Conservation (phyloP, 1,284 basidiomycete genomes). For the Ceratobasidium theobromae region DNA sequence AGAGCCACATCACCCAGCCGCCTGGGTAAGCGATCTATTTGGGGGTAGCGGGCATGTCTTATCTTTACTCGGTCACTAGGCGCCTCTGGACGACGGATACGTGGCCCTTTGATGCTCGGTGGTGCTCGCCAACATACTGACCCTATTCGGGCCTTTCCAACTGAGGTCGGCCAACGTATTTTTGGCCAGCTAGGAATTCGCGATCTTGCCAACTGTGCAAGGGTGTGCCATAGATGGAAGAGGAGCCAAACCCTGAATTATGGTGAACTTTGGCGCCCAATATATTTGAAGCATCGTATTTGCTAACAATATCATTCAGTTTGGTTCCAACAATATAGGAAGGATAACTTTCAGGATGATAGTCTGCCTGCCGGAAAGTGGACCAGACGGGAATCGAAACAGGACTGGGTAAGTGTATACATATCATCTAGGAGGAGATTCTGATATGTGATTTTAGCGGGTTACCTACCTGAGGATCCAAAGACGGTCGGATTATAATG, state of each 20-base stretch:
- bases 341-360: slow-evolving; percentile 76
- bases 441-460: slow-evolving; percentile 15
- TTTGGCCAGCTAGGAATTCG: slow-evolving; percentile 65
- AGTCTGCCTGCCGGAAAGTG: slow-evolving; percentile 76
- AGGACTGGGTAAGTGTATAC: slow-evolving; percentile 59
- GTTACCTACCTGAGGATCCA: slow-evolving; percentile 31
- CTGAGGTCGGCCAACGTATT: slow-evolving; percentile 74
- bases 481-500: slow-evolving; percentile 26
- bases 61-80: slow-evolving; percentile 41
- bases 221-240: slow-evolving; percentile 82
- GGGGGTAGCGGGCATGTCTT: slow-evolving; percentile 49
- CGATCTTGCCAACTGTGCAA: slow-evolving; percentile 72
- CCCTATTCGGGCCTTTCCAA: slow-evolving; percentile 71
- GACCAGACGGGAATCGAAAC: slow-evolving; percentile 82
- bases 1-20: slow-evolving; percentile 63
- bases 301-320: slow-evolving; percentile 51
- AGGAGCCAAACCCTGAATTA: slow-evolving; percentile 88
- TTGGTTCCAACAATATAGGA: slow-evolving; percentile 86
- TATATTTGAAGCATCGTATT: background rate
- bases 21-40: slow-evolving; percentile 46
- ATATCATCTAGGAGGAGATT: background rate
- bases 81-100: slow-evolving; percentile 14
- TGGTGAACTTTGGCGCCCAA: slow-evolving; percentile 51
- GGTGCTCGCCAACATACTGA: slow-evolving; percentile 48
- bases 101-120: slow-evolving; percentile 37